phyloP scores from a whole-genome alignment of 352 stramenopile genomes.

The Ophiocytium majus region DNA sequence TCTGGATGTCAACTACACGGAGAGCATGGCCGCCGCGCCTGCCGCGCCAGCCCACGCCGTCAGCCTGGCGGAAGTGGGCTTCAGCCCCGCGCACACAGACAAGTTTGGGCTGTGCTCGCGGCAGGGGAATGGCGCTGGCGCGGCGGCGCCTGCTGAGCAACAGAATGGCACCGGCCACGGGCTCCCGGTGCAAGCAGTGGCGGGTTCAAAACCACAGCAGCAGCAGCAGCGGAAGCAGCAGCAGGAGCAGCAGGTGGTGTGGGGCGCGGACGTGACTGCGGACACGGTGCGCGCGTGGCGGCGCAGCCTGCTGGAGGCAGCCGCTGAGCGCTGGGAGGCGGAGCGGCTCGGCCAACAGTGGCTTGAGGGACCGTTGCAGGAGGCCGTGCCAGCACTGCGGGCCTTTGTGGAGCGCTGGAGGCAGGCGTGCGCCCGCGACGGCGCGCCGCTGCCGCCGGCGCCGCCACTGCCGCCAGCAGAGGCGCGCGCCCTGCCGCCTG shows the following conservation, averaged over 20 bases:
- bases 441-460: background rate
- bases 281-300: conserved; percentile 27
- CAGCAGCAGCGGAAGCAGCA: conserved; percentile 13
- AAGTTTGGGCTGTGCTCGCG: conserved; percentile 15
- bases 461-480: background rate
- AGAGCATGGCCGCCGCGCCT: conserved; percentile 32
- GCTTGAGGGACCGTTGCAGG: conserved; percentile 29
- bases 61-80: conserved; percentile 43
- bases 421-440: no score
- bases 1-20: conserved; percentile 28
- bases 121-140: no score
- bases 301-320: conserved; percentile 24
- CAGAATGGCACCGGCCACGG: conserved; percentile 22
- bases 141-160: no score
- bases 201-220: background rate
- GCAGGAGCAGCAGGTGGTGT: background rate
- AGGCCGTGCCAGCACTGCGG: conserved; percentile 5
- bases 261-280: background rate
- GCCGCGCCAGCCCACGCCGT: conserved; percentile 25
- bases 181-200: conserved; percentile 19
- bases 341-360: conserved; percentile 18
- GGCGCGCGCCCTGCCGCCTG: background rate
- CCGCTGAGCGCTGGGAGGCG: conserved; percentile 38
- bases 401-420: conserved; percentile 2
- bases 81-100: background rate